Conservation (phyloP, 2,329 filamentous ascomycete genomes). For the Colletotrichum paranaense region DNA sequence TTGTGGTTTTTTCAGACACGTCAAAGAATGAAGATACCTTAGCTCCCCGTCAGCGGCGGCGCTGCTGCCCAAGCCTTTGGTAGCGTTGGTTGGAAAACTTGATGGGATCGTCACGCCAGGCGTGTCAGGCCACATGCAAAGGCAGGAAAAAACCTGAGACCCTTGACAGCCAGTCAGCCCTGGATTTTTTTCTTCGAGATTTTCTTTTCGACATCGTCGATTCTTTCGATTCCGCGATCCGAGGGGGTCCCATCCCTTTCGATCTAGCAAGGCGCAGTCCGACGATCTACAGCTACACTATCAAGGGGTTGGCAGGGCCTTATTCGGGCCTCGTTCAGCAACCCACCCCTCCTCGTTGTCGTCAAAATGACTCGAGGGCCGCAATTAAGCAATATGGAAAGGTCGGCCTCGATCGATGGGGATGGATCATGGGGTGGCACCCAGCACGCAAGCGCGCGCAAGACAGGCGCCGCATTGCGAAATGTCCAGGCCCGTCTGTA, state of each 20-base stretch:
- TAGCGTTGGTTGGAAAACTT: slow-evolving; percentile 3
- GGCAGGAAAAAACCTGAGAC: slow-evolving; percentile 4
- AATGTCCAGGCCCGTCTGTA: not conserved
- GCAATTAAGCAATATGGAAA: not conserved
- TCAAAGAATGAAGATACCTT: not conserved
- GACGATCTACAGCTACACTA: slow-evolving; percentile 3
- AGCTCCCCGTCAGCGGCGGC: slow-evolving; percentile 23
- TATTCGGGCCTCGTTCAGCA: not conserved
- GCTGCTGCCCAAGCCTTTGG: slow-evolving; percentile 16
- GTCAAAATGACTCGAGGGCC: slow-evolving; percentile 1
- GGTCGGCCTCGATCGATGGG: not conserved
- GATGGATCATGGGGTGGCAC: not conserved
- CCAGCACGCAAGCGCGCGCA: not conserved
- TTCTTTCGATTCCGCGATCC: not conserved
- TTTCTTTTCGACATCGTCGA: not conserved
- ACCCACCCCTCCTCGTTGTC: not conserved
- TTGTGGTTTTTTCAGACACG: slow-evolving; percentile 4
- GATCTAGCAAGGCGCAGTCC: slow-evolving; percentile 11
- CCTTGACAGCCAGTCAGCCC: not conserved
- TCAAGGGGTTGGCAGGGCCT: not conserved
- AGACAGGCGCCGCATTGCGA: not conserved
- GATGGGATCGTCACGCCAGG: slow-evolving; percentile 9
- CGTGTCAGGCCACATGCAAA: not conserved
- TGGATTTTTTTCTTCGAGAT: not conserved
- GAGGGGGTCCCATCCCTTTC: slow-evolving; percentile 3